Percentiles rank a stretch among this genome's conserved stretches.
Evolutionary conservation across 2,329 filamentous ascomycete species (phyloP).

Genomic region (Zymoseptoria brevis): DNA sequence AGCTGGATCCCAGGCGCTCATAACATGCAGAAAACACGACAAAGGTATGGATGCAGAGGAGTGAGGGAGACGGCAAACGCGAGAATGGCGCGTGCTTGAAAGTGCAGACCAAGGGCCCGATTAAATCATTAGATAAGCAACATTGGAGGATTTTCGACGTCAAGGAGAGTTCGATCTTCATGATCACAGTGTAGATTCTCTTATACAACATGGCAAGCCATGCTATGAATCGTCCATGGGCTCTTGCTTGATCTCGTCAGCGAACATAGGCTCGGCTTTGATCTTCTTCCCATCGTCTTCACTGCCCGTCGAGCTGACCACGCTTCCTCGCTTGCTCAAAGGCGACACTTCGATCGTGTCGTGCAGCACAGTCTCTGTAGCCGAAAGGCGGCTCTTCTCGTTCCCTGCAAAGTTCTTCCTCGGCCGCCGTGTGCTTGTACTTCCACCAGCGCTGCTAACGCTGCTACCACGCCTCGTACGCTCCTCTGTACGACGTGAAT

Average conservation of each 20-base stretch:
- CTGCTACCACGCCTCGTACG: slow-evolving; percentile 21
- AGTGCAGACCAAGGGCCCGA: neutral
- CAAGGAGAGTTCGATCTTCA: neutral
- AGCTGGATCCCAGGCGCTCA: slow-evolving; percentile 9
- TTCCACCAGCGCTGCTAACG: slow-evolving; percentile 7
- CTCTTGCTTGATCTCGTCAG: slow-evolving; percentile 21
- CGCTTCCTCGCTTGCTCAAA: slow-evolving; percentile 15
- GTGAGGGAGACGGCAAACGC: neutral
- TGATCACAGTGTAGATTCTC: neutral
- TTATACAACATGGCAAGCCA: neutral
- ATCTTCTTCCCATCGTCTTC: slow-evolving; percentile 7
- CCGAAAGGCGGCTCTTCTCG: slow-evolving; percentile 20
- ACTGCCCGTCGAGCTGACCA: slow-evolving; percentile 13
- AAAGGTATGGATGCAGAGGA: neutral
- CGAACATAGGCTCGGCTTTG: slow-evolving; percentile 14
- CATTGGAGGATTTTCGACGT: no score
- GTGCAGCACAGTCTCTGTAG: slow-evolving; percentile 24
- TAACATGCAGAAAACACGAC: neutral
- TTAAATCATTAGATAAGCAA: neutral
- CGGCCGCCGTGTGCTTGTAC: slow-evolving; percentile 12
- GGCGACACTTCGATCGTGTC: slow-evolving; percentile 10
- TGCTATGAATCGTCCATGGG: slow-evolving; percentile 12
- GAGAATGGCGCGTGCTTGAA: neutral
- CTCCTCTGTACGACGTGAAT: slow-evolving; percentile 9
- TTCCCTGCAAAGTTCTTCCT: slow-evolving; percentile 12